Evolutionary conservation across 495 filamentous ascomycete species (phyloP).

Genomic region (Acidiella bohemica): DNA sequence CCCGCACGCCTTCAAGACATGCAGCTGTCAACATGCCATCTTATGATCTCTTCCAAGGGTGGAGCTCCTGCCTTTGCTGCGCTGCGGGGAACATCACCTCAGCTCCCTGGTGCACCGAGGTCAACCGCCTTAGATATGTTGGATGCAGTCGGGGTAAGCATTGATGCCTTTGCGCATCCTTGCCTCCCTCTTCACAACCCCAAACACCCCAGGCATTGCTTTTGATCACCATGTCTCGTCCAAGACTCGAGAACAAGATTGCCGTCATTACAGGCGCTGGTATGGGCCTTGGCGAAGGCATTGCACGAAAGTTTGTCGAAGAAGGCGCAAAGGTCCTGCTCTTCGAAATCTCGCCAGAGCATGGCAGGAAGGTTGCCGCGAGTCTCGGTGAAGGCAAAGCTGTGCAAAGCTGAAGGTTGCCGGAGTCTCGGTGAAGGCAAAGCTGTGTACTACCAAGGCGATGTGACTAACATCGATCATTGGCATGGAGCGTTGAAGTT

Average conservation of each 20-base stretch:
- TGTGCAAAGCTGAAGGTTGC: no score
- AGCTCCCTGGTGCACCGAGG: no score
- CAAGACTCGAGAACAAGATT: constrained; percentile 15
- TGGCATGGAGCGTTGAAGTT: constrained; percentile 12
- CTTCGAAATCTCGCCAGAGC: constrained; percentile 15
- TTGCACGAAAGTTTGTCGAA: constrained; percentile 12
- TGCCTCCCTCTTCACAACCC: no score
- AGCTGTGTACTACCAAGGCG: constrained; percentile 7
- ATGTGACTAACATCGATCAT: constrained; percentile 12
- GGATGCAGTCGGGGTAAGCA: no score
- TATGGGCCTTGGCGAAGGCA: constrained; percentile 16
- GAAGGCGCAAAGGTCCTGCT: constrained; percentile 19
- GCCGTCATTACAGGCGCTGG: constrained; percentile 20
- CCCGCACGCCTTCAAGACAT: no score
- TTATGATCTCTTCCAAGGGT: no score
- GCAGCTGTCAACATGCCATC: no score
- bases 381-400: constrained; percentile 1
- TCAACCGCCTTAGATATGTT: no score
- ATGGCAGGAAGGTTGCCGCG: constrained; percentile 6
- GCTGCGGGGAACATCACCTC: no score
- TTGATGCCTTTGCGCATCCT: no score
- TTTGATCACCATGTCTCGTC: constrained; percentile 10
- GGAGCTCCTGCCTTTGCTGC: no score
- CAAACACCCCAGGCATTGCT: no score
- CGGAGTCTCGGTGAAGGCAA: background rate